Conservation (phyloP, 2,329 filamentous ascomycete species). For the Myriosclerotinia scirpicola region DNA sequence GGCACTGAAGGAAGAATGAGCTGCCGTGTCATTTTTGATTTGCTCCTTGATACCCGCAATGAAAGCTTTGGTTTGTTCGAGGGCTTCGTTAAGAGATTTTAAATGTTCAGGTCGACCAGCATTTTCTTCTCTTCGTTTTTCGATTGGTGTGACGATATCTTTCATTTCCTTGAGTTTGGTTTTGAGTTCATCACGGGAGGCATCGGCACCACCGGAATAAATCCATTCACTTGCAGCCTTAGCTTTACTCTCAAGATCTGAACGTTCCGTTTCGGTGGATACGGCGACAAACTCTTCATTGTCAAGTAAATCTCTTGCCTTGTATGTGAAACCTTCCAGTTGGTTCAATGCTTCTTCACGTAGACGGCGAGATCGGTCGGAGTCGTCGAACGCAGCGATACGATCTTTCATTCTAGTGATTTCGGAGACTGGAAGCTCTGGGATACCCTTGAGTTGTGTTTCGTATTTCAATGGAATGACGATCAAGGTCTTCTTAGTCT, state of each 20-base stretch:
- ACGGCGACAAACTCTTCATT: slow-evolving; percentile 70
- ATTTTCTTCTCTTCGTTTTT: slow-evolving; percentile 72
- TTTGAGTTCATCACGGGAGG: slow-evolving; percentile 72
- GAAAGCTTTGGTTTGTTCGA: slow-evolving; percentile 71
- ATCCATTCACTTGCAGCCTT: slow-evolving; percentile 82
- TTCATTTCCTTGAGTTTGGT: slow-evolving; percentile 75
- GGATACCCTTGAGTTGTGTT: slow-evolving; percentile 34
- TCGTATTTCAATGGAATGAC: slow-evolving; percentile 39
- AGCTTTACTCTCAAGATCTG: slow-evolving; percentile 65
- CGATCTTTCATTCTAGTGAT: slow-evolving; percentile 52
- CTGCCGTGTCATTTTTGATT: slow-evolving; percentile 68
- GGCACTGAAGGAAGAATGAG: slow-evolving; percentile 53
- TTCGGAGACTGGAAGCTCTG: slow-evolving; percentile 36
- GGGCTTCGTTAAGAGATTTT: slow-evolving; percentile 63
- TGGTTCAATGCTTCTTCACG: slow-evolving; percentile 89
- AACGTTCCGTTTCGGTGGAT: slow-evolving; percentile 68
- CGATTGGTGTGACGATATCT: slow-evolving; percentile 73
- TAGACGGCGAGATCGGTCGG: slow-evolving; percentile 72
- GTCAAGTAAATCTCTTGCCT: slow-evolving; percentile 77
- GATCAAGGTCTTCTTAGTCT: slow-evolving; percentile 38
- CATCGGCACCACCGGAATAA: slow-evolving; percentile 78
- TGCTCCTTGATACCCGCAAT: slow-evolving; percentile 68
- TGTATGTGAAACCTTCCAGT: slow-evolving; percentile 92
- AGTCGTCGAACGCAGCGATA: slow-evolving; percentile 80
- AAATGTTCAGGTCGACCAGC: slow-evolving; percentile 69